Evolutionary conservation across 257 asterid species (phyloP), one percentile per base, ranked within the genome.

Genomic region (Przewalskia tangutica): DNA sequence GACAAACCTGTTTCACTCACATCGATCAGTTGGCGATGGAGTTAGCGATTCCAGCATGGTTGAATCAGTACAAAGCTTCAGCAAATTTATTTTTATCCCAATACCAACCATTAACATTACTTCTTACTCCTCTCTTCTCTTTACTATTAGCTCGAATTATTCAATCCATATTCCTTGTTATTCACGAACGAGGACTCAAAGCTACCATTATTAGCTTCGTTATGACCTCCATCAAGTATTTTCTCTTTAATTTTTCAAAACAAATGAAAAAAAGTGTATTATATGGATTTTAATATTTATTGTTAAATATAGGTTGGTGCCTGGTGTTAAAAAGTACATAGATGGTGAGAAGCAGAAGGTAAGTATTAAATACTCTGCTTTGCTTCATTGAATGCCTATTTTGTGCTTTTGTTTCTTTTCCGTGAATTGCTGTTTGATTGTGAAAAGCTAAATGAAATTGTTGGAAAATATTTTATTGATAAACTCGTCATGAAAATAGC

Each of bases 321-420:
- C 98, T 56, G 97, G 97, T 75, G 95, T 93, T 77, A 82, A 88
- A 76, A 89, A 82, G 77, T 93, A 92, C 80, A 91, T 95, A 12
- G 97, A 93, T 80, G 90, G 91, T 48, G 95, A 95, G 85, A 95
- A 93, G 81, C 94, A 90, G 62, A 93, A 93, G 97, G 98, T 92
- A 0, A 27, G 82, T 76, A 8, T 32, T 68, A 42, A 59, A 60
- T 66, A 65, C 63, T 40, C 7, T 79, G 23, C 13, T 16, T 17
- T 23, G 23, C 46, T 83, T 79, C 83, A 46, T 83, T 83, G 48
- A 63, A 56, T 60, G 80, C 14, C 14, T 20, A 48, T 34, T 13
- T 12, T 82, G 65, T 4, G 18, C 20, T n/a, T 59, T 62, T 81
- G 80, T 50, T 75, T 51, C 80, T 60, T 60, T 27, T 79, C 73